A percentile compares a stretch with the other conserved stretches of the same genome.
Conservation (phyloP, 2,329 filamentous ascomycete genomes). For the Monosporascus ibericus region DNA sequence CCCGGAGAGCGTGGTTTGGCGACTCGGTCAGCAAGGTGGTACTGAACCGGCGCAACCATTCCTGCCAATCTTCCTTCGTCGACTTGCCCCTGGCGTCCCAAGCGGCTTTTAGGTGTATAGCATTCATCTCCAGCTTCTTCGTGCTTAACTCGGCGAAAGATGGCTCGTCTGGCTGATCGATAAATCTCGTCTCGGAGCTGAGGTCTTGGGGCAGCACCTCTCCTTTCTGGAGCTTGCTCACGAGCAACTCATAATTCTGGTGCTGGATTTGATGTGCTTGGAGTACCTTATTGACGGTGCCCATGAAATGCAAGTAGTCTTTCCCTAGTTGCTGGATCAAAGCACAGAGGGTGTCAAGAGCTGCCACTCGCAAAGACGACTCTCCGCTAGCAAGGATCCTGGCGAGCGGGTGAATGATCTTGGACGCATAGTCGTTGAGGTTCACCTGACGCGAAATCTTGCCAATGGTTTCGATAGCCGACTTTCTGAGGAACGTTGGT, state of each 20-base stretch:
- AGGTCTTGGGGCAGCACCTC: constrained; percentile 93
- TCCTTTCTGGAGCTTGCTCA: constrained; percentile 88
- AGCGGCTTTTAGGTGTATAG: constrained; percentile 91
- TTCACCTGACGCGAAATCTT: constrained; percentile 95
- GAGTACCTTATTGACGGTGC: constrained; percentile 84
- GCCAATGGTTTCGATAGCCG: constrained; percentile 89
- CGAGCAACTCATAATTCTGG: constrained; percentile 84
- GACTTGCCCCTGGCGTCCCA: constrained; percentile 98
- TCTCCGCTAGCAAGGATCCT: constrained; percentile 73
- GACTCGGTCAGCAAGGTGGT: constrained; percentile 93
- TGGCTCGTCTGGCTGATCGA: constrained; percentile 71
- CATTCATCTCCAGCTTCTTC: constrained; percentile 95
- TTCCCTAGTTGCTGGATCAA: constrained; percentile 93
- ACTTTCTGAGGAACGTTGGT: constrained; percentile 71
- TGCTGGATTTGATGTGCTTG: constrained; percentile 77
- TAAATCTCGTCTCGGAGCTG: constrained; percentile 77
- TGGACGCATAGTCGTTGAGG: constrained; percentile 90
- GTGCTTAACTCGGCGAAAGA: constrained; percentile 77
- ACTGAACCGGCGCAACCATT: constrained; percentile 96
- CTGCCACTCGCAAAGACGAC: constrained; percentile 66
- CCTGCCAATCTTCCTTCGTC: constrained; percentile 97
- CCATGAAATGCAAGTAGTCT: constrained; percentile 91
- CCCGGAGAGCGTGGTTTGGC: constrained; percentile 88
- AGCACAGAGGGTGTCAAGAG: constrained; percentile 89
- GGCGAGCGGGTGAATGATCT: constrained; percentile 90